These are phyloP conservation scores for Diplosphaera chodatii DNA, from an alignment of 139 green algal species.

Conservation along the genomic window DNA sequence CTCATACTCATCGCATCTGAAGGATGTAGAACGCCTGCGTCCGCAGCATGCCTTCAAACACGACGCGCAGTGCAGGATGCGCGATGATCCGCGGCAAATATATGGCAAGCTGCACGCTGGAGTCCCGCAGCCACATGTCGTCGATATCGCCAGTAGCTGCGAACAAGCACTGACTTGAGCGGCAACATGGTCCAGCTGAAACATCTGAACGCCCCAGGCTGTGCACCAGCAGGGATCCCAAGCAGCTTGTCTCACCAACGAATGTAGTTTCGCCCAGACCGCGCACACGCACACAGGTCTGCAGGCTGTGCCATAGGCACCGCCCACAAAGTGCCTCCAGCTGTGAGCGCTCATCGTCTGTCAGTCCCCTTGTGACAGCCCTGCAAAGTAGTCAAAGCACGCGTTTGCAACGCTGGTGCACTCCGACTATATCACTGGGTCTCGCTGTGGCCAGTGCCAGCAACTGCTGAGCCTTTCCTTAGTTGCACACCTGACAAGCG, in stretches of 20 bases:
- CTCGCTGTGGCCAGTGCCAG: no score
- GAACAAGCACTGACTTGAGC: no score
- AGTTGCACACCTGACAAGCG: not conserved
- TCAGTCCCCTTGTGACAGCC: not conserved
- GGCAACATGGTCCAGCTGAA: no score
- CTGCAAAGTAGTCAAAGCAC: not conserved
- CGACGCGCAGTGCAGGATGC: slow-evolving; percentile 26
- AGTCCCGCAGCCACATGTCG: slow-evolving; percentile 50
- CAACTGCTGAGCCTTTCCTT: no score
- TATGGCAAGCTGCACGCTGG: slow-evolving; percentile 43
- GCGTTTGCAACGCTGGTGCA: no score
- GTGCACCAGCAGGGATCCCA: no score
- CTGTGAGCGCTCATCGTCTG: slow-evolving; percentile 5
- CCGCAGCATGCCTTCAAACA: slow-evolving; percentile 33
- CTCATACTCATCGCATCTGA: not conserved
- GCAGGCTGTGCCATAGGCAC: slow-evolving; percentile 45
- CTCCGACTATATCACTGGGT: no score
- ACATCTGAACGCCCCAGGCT: no score
- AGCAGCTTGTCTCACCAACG: not conserved
- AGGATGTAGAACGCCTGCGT: slow-evolving; percentile 53
- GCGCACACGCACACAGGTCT: slow-evolving; percentile 20
- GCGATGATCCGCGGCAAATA: slow-evolving; percentile 39
- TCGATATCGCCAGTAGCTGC: slow-evolving; percentile 35
- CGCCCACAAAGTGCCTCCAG: slow-evolving; percentile 36
- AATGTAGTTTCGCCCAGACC: slow-evolving; percentile 22